Base-by-base conservation (phyloP, 306 rosid species). In the Cicer arietinum region DNA sequence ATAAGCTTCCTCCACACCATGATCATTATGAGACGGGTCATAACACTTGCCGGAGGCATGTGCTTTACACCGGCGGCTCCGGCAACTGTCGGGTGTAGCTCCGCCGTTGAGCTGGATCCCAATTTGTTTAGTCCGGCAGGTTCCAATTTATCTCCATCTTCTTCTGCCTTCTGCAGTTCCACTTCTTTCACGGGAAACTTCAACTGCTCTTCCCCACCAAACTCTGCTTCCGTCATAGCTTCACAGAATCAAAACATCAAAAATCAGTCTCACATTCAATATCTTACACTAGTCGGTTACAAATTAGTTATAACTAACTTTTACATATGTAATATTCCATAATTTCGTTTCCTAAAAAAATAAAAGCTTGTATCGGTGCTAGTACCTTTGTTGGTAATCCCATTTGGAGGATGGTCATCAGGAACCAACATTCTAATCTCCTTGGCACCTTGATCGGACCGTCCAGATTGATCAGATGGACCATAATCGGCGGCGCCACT, bases 1-100 rank as follows among this genome's bases (percentile, higher is more conserved):
- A 95, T 95, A 25, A 95, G 98, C 82, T 95, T 95, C 44, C 99
- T 74, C 99, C 99, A 95, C 48, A 95, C 99, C 99, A 92, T 95
- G 82, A 95, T 95, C 57, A 95, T 68, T 73, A 95, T 95, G 77
- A 95, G 80, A 61, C 98, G 96, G 7, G 99, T 95, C 96, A 95
- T 92, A 0, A 95, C 99, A 67, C 96, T 95, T 42, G 99, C 99
- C 80, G 99, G 99, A 39, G 99, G 99, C 99, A 95, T 85, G 81
- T 90, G 91, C 77, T 90, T 95, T 0, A 67, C 87, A 11, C 14
- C 89, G 1, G 79, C 58, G 0, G 53, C 81, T 37, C 73, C 92
- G 11, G 75, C 11, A 0, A 43, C 68, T 67, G 86, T 90, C 0
- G 92, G 84, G 84, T 94, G 96, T 16, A 91, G 89, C 86, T 92